phyloP scores from a whole-genome alignment of 768 basidiomycete genomes.

The Ramaria sp. region DNA sequence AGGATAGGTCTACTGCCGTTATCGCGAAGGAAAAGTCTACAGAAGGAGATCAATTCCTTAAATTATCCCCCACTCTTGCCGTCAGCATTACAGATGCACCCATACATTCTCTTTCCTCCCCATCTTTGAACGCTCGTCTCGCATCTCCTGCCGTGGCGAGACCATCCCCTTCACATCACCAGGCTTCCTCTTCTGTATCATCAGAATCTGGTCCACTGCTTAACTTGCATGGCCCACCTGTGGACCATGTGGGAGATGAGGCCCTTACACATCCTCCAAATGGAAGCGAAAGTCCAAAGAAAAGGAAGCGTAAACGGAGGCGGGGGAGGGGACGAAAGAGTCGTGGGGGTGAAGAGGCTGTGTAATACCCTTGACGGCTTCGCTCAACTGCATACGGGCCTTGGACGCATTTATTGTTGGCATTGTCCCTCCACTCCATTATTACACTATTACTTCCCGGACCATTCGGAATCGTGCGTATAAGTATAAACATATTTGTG shows the following conservation, averaged over 20 bases:
- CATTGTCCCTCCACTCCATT: too few relatives aligned
- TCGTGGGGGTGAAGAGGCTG: neutral
- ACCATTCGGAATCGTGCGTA: too few relatives aligned
- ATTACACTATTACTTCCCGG: too few relatives aligned
- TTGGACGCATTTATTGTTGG: too few relatives aligned
- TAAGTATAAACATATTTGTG: too few relatives aligned
- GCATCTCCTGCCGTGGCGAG: neutral
- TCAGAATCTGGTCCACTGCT: neutral
- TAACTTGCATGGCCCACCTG: neutral
- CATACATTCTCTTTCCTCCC: neutral
- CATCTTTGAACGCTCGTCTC: neutral
- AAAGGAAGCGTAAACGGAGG: neutral
- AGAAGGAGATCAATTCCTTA: neutral
- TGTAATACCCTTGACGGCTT: neutral
- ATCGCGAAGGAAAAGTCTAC: neutral
- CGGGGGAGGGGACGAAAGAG: neutral
- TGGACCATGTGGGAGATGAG: neutral
- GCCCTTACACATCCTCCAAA: too few relatives aligned
- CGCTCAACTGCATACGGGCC: too few relatives aligned
- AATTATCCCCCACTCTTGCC: neutral
- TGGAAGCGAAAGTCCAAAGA: neutral
- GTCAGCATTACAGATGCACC: neutral
- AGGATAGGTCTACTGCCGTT: neutral
- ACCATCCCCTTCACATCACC: neutral
- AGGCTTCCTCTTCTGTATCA: neutral